Evolutionary conservation across 2,329 filamentous ascomycete species (phyloP).

Genomic region (Pyricularia pennisetigena): DNA sequence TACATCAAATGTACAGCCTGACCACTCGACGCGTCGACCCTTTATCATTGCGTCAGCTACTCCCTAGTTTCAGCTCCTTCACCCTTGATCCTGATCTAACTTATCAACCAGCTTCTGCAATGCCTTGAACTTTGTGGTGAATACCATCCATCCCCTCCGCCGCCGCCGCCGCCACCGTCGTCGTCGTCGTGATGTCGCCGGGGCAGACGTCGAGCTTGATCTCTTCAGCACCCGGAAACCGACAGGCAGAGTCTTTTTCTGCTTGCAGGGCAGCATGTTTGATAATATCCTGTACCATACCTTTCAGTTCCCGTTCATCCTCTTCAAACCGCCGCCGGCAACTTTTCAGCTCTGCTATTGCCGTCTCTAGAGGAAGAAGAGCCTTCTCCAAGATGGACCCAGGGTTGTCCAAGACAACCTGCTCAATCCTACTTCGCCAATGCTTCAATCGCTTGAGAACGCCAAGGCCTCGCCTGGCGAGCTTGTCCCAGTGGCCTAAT

Average conservation of each 20-base stretch:
- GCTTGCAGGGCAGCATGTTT: not conserved
- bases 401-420: not conserved
- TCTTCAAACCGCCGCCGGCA: not conserved
- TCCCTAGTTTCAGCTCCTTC: not conserved
- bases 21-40: not conserved
- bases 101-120: not conserved
- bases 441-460: conserved; percentile 3
- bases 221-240: not conserved
- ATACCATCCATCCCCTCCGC: not conserved
- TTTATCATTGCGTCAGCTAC: not conserved
- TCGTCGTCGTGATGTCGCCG: not conserved
- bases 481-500: conserved; percentile 3
- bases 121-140: not conserved
- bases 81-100: not conserved
- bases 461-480: not conserved
- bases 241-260: not conserved
- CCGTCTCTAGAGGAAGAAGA: not conserved
- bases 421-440: not conserved
- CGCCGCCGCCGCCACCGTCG: too few relatives aligned
- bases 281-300: not conserved
- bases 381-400: not conserved
- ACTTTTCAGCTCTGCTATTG: not conserved
- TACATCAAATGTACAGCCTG: not conserved
- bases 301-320: not conserved
- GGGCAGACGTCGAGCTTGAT: not conserved